Evolutionary conservation across 768 basidiomycete species (phyloP), one percentile per base, ranked within the genome.

Genomic region (Tremella fuciformis): DNA sequence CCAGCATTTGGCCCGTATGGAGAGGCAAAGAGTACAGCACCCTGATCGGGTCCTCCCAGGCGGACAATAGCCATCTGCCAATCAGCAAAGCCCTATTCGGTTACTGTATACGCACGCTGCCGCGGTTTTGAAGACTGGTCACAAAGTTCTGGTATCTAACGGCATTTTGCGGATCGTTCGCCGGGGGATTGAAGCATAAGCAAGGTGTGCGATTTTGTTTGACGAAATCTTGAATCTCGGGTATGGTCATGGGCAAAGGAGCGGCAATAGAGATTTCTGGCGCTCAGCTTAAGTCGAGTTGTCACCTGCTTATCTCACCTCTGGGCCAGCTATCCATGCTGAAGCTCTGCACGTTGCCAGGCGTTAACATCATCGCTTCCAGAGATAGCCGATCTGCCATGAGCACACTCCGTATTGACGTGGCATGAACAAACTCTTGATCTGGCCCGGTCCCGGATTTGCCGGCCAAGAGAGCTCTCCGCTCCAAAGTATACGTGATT

Each of bases 1-100:
- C 39, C 57, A 26, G 38, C 58, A 39, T 48, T 59, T 13, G 60
- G 49, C 8, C 47, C 57, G 9, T 48, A 24, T 18, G 49, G 48
- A n/a, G 53, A 50, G 13, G 52, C 56, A 38, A 66, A 66, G 7
- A 66, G 46, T 3, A 62, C 58, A n/a, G 63, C 57, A 37, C 65
- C 65, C 25, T 58, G 44, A 53, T 62, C 65, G 15, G 51, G 51
- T 13, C 38, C n/a, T 9, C 61, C 65, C n/a, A 66, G 42, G 24
- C 53, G 53, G 18, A 66, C 57, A 18, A 62, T 22, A 6, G 57
- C 60, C 60, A 66, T 62, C 64, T 65, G 40, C 9, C 15, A 34
- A n/a, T 34, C 19, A 19, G 46, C 47, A 34, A 60, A 3, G 18
- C 19, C 38, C 38, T 8, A 15, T 51, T 40, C 51, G 49, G 42